These are phyloP conservation scores for Malus hybrid DNA, from an alignment of 331 rosid genomes.

Conservation along the genomic window DNA sequence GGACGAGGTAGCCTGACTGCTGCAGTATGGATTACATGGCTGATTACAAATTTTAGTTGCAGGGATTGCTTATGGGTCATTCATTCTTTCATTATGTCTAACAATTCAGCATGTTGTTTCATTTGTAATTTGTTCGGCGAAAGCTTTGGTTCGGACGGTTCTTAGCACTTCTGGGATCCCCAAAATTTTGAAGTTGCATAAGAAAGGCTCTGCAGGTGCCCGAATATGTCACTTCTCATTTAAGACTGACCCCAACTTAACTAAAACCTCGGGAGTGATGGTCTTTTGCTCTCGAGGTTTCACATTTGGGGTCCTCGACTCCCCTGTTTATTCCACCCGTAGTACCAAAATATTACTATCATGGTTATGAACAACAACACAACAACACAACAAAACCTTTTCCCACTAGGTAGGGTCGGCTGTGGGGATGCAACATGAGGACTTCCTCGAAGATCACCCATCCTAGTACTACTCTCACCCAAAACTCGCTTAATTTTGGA, in stretches of 20 bases:
- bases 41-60: neutral
- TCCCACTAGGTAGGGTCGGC: no score
- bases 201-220: neutral
- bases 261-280: neutral
- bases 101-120: neutral
- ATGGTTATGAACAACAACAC: no score
- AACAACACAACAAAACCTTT: no score
- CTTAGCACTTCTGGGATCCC: neutral
- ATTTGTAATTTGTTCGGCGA: neutral
- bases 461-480: no score
- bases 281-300: no score
- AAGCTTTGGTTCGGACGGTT: neutral
- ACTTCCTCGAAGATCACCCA: no score
- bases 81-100: neutral
- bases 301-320: no score
- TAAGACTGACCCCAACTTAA: neutral
- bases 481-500: no score
- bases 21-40: neutral
- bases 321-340: neutral
- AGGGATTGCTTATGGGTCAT: neutral
- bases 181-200: neutral
- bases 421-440: no score
- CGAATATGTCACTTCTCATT: neutral
- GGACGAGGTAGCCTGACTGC: neutral
- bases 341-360: neutral